Evolutionary conservation across 805 yeast genomes (phyloP).

Genomic region (Candida piceae): DNA sequence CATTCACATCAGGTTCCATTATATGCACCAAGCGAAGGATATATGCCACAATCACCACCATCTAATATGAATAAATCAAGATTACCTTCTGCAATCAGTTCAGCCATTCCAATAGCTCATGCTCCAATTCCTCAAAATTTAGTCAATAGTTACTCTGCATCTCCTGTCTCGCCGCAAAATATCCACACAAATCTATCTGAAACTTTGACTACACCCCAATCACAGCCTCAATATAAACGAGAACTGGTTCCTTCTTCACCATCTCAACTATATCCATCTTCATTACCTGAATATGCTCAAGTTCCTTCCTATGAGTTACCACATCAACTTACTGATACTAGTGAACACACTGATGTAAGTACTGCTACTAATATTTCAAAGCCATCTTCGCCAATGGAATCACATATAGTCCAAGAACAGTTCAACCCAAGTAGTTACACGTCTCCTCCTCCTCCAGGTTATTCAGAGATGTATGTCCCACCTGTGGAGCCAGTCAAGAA

Average conservation of each 20-base stretch:
- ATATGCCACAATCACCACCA: background rate
- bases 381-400: no score
- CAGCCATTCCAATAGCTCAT: conserved; percentile 10
- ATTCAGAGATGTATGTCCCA: background rate
- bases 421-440: background rate
- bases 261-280: conserved; percentile 11
- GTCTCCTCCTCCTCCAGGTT: background rate
- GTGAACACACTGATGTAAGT: background rate
- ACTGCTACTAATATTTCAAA: background rate
- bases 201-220: conserved; percentile 1
- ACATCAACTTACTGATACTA: background rate
- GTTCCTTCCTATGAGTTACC: conserved; percentile 1
- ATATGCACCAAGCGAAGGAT: background rate
- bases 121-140: conserved; percentile 9
- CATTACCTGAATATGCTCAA: conserved; percentile 3
- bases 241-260: conserved; percentile 8
- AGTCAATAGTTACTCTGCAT: background rate
- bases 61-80: conserved; percentile 3
- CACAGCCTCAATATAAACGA: background rate
- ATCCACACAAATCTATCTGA: no score
- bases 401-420: no score
- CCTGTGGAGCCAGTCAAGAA: conserved; percentile 1
- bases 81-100: conserved; percentile 3
- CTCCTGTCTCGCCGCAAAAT: no score
- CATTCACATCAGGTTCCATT: no score